Conservation (phyloP, 2,329 filamentous ascomycete genomes). For the Cercospora canescens region DNA sequence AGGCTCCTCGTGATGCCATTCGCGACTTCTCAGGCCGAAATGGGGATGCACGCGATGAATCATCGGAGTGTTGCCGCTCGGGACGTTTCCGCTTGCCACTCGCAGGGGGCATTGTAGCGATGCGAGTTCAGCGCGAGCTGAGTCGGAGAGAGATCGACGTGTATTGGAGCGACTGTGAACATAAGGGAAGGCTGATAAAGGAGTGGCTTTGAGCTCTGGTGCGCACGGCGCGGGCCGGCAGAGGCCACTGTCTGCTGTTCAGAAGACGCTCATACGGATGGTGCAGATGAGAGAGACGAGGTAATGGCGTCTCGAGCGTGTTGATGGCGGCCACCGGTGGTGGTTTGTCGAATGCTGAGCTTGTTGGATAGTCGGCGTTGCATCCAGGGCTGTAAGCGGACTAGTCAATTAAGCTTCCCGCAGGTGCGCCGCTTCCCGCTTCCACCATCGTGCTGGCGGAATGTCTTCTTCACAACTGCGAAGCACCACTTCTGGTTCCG, state of each 20-base stretch:
- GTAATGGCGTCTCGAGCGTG: background rate
- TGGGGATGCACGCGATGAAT: conserved; percentile 49
- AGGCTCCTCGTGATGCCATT: conserved; percentile 52
- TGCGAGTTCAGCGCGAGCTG: background rate
- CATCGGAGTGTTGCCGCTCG: conserved; percentile 47
- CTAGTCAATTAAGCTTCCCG: background rate
- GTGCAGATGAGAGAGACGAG: background rate
- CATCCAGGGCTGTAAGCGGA: background rate
- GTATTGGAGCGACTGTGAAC: background rate
- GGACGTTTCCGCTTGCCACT: conserved; percentile 57
- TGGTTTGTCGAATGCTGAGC: background rate
- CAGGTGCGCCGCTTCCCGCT: background rate
- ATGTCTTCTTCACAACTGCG: background rate
- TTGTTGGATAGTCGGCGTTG: background rate
- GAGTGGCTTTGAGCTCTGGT: background rate
- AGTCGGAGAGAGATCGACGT: background rate
- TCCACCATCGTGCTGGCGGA: background rate
- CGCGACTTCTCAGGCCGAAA: conserved; percentile 52
- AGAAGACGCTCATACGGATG: background rate
- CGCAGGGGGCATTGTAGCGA: conserved; percentile 31
- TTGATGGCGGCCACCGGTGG: too few relatives aligned
- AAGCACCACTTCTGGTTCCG: background rate
- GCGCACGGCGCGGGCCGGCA: conserved; percentile 2
- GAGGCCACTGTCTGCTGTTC: conserved; percentile 3
- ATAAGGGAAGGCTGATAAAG: conserved; percentile 3